A percentile compares a stretch with the other conserved stretches of the same genome.
phyloP scores from a whole-genome alignment of 108 stramenopile species.

The Skeletonema costatum region DNA sequence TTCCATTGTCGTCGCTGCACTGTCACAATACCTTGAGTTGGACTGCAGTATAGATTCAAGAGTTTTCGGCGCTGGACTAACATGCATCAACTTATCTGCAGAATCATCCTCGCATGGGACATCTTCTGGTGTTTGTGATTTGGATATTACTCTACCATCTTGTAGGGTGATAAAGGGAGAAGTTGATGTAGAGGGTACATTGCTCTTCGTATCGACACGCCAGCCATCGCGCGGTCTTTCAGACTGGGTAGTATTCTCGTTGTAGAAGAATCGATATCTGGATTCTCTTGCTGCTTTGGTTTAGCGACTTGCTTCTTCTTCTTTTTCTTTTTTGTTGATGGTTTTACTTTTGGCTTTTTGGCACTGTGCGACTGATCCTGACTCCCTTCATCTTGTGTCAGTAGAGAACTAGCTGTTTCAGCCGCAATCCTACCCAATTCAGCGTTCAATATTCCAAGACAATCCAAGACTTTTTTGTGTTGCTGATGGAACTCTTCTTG shows the following conservation, averaged over 20 bases:
- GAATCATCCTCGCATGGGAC: slow-evolving; percentile 15
- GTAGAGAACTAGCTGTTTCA: slow-evolving; percentile 3
- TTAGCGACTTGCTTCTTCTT: neutral
- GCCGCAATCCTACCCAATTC: slow-evolving; percentile 12
- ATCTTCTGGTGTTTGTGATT: slow-evolving; percentile 20
- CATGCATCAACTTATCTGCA: neutral
- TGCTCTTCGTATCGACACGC: neutral
- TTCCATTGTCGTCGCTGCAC: slow-evolving; percentile 53
- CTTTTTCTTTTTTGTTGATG: slow-evolving; percentile 27
- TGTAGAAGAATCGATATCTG: neutral
- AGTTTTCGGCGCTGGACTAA: slow-evolving; percentile 38
- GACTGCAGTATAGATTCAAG: slow-evolving; percentile 32
- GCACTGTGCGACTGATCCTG: neutral
- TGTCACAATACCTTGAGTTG: neutral
- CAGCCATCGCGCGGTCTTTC: slow-evolving; percentile 4
- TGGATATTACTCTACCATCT: slow-evolving; percentile 41
- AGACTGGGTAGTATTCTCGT: neutral
- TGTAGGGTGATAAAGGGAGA: slow-evolving; percentile 42
- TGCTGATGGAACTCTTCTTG: slow-evolving; percentile 14
- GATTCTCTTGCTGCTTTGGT: neutral
- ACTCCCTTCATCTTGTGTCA: neutral
- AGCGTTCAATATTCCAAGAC: slow-evolving; percentile 16
- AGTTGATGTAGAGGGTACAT: neutral
- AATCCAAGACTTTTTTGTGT: slow-evolving; percentile 17
- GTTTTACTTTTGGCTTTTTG: slow-evolving; percentile 18